Evolutionary conservation across 1,284 basidiomycete species (phyloP).

Genomic region (Ustilago trichophora): DNA sequence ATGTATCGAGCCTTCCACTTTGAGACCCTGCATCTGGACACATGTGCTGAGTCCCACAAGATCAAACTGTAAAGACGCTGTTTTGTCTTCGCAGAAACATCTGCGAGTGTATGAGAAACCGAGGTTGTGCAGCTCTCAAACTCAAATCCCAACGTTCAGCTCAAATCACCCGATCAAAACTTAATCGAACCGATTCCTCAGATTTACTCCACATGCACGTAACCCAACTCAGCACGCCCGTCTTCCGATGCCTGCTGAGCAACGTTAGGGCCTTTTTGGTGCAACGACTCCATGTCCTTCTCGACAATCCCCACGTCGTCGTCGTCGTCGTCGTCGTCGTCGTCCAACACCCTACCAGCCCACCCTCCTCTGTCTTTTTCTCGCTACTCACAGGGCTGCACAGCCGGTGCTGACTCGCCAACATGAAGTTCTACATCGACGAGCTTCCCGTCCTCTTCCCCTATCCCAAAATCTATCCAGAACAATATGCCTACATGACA

Average conservation of each 20-base stretch:
- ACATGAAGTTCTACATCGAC: conserved; percentile 96
- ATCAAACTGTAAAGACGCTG: no score
- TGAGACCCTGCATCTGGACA: no score
- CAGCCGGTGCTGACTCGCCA: neutral
- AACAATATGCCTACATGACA: conserved; percentile 99
- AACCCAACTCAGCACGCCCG: conserved; percentile 14
- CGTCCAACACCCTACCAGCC: neutral
- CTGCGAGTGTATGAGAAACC: no score
- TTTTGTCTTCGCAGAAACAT: no score
- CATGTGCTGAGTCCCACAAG: no score
- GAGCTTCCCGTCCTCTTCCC: conserved; percentile 73
- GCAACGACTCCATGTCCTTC: no score
- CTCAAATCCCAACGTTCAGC: no score
- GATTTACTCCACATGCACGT: conserved; percentile 16
- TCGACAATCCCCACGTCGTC: no score
- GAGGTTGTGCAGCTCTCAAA: no score
- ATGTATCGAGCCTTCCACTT: no score
- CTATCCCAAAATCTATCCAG: conserved; percentile 71
- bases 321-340: no score
- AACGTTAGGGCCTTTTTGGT: conserved; percentile 2
- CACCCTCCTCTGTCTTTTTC: neutral
- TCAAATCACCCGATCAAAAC: no score
- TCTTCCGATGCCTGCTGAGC: conserved; percentile 7
- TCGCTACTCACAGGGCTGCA: neutral
- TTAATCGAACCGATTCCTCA: neutral